Evolutionary conservation across 768 basidiomycete genomes (phyloP).

Genomic region (Suillus variegatus): DNA sequence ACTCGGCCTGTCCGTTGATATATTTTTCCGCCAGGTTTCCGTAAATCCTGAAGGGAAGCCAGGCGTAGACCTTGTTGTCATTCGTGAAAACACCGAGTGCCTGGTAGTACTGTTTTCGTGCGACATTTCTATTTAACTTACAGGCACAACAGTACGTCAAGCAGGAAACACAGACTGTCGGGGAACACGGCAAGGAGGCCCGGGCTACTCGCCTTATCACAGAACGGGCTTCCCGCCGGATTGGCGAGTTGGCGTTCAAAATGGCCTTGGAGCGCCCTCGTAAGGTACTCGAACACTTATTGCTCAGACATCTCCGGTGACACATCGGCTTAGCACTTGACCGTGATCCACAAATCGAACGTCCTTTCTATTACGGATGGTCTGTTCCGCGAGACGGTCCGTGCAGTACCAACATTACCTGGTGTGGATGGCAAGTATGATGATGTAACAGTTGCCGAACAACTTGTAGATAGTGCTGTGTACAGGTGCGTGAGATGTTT

Average conservation of each 20-base stretch:
- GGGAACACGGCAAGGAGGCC: conserved; percentile 77
- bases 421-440: conserved; percentile 63
- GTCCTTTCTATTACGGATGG: conserved; percentile 95
- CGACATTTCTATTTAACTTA: conserved; percentile 4
- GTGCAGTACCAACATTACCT: conserved; percentile 56
- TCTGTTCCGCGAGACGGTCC: conserved; percentile 93
- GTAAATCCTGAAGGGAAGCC: conserved; percentile 61
- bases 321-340: conserved; percentile 63
- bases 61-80: conserved; percentile 87
- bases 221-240: conserved; percentile 83
- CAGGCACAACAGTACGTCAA: conserved; percentile 80
- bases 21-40: conserved; percentile 53
- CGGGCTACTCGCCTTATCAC: conserved; percentile 94
- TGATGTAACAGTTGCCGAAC: conserved; percentile 79
- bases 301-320: conserved; percentile 10
- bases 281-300: conserved; percentile 50
- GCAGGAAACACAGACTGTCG: conserved; percentile 71
- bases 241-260: conserved; percentile 95
- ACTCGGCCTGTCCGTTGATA: conserved; percentile 1
- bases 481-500: conserved; percentile 63
- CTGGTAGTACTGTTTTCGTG: conserved; percentile 42
- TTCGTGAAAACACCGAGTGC: conserved; percentile 98
- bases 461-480: conserved; percentile 96
- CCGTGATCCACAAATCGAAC: conserved; percentile 98
- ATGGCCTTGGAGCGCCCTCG: conserved; percentile 75